phyloP scores from a whole-genome alignment of 1,284 basidiomycete species.

The Cerrena zonata region DNA sequence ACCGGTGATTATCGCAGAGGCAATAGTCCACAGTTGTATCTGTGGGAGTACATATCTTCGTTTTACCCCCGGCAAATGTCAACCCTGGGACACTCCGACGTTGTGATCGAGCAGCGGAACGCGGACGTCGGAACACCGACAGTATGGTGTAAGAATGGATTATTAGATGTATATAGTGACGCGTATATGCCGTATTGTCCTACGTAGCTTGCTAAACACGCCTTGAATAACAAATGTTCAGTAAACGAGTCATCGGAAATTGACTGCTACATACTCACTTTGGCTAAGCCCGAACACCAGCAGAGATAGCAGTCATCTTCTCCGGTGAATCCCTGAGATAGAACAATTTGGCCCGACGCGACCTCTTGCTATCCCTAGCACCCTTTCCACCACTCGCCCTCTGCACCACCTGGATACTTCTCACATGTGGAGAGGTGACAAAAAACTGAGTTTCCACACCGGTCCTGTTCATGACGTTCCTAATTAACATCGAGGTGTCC shows the following conservation, averaged over 20 bases:
- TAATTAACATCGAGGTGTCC: slow-evolving; percentile 76
- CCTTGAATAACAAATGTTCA: too few species aligned
- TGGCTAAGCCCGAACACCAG: slow-evolving; percentile 35
- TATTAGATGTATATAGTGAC: too few species aligned
- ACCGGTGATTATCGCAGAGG: background rate
- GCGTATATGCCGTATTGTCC: too few species aligned
- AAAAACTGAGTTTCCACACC: slow-evolving; percentile 90
- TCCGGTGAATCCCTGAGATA: slow-evolving; percentile 73
- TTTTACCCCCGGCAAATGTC: background rate
- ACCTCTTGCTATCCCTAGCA: slow-evolving; percentile 44
- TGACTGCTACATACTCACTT: slow-evolving; percentile 5
- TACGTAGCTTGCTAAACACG: too few species aligned
- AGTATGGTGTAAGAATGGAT: too few species aligned
- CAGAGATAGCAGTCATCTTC: slow-evolving; percentile 74
- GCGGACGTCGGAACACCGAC: background rate
- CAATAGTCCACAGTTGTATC: background rate
- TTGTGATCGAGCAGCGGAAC: slow-evolving; percentile 3
- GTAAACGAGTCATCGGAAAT: too few species aligned
- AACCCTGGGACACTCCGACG: background rate
- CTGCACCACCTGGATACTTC: slow-evolving; percentile 74
- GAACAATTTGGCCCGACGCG: slow-evolving; percentile 72
- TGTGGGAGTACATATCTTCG: background rate
- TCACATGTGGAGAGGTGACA: slow-evolving; percentile 77
- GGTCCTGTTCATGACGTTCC: slow-evolving; percentile 83
- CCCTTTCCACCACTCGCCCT: slow-evolving; percentile 34